Evolutionary conservation across 176 grass and related monocot genomes (phyloP), one percentile per base, ranked within the genome.

Genomic region (Otatea glauca): DNA sequence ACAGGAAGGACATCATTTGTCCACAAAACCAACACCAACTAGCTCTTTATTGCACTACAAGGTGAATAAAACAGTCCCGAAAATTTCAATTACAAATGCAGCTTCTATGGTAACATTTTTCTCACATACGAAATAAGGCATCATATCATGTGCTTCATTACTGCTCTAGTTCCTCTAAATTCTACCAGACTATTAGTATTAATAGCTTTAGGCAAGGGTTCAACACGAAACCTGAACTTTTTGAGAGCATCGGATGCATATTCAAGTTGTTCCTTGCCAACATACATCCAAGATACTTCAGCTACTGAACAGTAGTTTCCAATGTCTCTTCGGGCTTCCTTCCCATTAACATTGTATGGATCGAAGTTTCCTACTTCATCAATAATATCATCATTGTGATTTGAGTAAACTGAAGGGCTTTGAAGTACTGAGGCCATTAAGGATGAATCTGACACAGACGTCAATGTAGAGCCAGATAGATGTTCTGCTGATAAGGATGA

Each of bases 251-350:
- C 86, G 1, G 93, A 79, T 66, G 97, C 97, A 94, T 96, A 99
- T 81, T 91, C 92, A 82, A 99, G 91, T 79, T 99, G 93, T 58
- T 88, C 89, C 74, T 88, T 92, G 79, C 97, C 94, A 85, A 94
- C 85, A 81, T 91, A 88, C 91, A 99, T 94, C 97, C 93, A 96
- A 69, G 92, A 92, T 23, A 99, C 97, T 80, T 99, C 97, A 62
- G 77, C 58, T 68, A 85, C 88, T 44, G 88, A 86, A 72, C 61
- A 82, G 44, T 96, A 99, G 78, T 68, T 88, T 65, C 97, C 97
- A 76, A 99, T 94, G 63, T 96, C 86, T 92, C 86, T 94, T 75
- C 64, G 73, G 4, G 83, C 54, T 37, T 88, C 82, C 75, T 91
- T 99, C 11, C 81, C 93, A 90, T 94, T 99, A 87, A 96, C 86